Conservation (phyloP, 371 early-diverging fungal genomes). For the Rhizopus stolonifer region DNA sequence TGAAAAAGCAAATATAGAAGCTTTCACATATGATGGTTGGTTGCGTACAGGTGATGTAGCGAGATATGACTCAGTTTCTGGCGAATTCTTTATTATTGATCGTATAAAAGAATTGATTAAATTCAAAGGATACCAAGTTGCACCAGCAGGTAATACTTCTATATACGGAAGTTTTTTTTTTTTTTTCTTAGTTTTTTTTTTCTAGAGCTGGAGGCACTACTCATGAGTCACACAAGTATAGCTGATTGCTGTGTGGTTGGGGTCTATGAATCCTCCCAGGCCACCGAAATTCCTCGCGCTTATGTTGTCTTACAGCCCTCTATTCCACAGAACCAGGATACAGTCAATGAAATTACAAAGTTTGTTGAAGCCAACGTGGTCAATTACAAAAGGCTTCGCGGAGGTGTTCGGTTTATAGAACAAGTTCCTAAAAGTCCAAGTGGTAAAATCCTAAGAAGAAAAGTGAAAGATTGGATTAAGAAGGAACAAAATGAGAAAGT, state of each 20-base stretch:
- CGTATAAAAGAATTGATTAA: slow-evolving; percentile 81
- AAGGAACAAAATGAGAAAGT: slow-evolving; percentile 30
- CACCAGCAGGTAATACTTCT: slow-evolving; percentile 42
- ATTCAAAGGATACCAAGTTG: slow-evolving; percentile 72
- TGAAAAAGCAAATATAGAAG: slow-evolving; percentile 62
- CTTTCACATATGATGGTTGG: slow-evolving; percentile 72
- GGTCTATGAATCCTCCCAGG: slow-evolving; percentile 55
- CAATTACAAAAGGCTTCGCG: slow-evolving; percentile 75
- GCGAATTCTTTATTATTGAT: slow-evolving; percentile 63
- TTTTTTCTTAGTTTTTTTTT: not conserved
- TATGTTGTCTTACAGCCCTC: slow-evolving; percentile 62
- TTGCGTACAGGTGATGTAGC: slow-evolving; percentile 86
- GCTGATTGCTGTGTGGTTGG: slow-evolving; percentile 79
- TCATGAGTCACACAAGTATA: slow-evolving; percentile 69
- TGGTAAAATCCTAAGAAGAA: slow-evolving; percentile 77
- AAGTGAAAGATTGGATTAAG: slow-evolving; percentile 45
- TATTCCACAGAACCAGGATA: slow-evolving; percentile 7
- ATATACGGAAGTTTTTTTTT: not conserved
- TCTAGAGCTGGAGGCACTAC: slow-evolving; percentile 78
- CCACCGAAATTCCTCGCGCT: slow-evolving; percentile 82
- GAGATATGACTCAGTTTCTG: slow-evolving; percentile 45
- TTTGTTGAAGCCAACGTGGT: slow-evolving; percentile 67
- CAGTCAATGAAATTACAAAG: slow-evolving; percentile 51
- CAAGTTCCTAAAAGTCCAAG: slow-evolving; percentile 74
- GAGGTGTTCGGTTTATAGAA: slow-evolving; percentile 71